Conservation (phyloP, 805 yeast genomes). For the Tetrapisispora arboricola region DNA sequence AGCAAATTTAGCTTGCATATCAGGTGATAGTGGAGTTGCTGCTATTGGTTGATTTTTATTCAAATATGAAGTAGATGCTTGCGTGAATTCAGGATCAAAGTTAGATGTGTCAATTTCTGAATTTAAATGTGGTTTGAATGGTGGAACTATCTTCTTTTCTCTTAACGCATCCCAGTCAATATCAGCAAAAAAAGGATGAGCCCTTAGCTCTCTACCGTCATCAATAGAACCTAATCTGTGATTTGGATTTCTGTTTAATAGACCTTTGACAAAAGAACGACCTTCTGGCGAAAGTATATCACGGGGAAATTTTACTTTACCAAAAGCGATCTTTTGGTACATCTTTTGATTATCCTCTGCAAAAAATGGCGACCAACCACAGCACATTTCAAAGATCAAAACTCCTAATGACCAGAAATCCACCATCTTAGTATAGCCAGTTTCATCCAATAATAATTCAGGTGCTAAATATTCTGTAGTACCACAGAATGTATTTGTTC, state of each 20-base stretch:
- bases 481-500: constrained; percentile 96
- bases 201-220: constrained; percentile 87
- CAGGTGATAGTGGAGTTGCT: constrained; percentile 64
- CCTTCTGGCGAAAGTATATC: constrained; percentile 92
- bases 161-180: constrained; percentile 79
- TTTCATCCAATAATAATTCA: constrained; percentile 87
- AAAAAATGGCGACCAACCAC: constrained; percentile 98
- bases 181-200: constrained; percentile 85
- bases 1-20: constrained; percentile 90
- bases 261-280: constrained; percentile 88
- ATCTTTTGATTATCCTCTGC: constrained; percentile 97
- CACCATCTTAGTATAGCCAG: constrained; percentile 97
- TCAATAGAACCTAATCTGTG: constrained; percentile 86
- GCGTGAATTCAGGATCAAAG: constrained; percentile 96
- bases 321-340: constrained; percentile 98
- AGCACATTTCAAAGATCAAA: constrained; percentile 95
- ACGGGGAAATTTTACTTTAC: constrained; percentile 94
- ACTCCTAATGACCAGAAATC: constrained; percentile 99
- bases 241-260: constrained; percentile 88
- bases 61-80: constrained; percentile 75
- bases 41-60: constrained; percentile 46
- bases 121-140: constrained; percentile 86
- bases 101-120: constrained; percentile 92
- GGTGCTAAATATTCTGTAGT: constrained; percentile 98
- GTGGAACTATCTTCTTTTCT: constrained; percentile 84